Conservation (phyloP, 768 basidiomycete species). For the Tricholoma sp. region DNA sequence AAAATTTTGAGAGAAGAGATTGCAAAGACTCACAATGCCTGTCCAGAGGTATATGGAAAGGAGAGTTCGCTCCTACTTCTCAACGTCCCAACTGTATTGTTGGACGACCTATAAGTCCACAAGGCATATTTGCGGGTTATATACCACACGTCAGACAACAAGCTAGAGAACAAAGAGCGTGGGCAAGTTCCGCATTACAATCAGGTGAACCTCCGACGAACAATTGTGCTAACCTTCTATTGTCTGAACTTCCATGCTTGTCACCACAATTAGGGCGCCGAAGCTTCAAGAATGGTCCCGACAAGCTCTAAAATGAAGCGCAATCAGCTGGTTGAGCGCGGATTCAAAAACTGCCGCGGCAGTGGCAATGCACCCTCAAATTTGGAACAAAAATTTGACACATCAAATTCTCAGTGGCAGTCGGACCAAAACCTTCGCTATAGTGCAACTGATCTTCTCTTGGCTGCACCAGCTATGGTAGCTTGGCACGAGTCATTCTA, state of each 20-base stretch:
- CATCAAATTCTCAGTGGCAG: too few relatives aligned
- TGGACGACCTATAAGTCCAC: background rate
- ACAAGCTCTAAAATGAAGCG: too few relatives aligned
- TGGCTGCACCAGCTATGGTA: too few relatives aligned
- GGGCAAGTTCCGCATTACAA: background rate
- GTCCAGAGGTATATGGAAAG: background rate
- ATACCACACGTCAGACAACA: background rate
- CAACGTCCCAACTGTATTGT: background rate
- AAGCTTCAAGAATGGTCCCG: too few relatives aligned
- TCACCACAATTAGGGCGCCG: background rate
- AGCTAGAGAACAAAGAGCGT: background rate
- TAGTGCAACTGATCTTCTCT: too few relatives aligned
- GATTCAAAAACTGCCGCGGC: too few relatives aligned
- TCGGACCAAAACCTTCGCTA: too few relatives aligned
- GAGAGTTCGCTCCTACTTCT: background rate
- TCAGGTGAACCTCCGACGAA: background rate
- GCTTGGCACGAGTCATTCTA: too few relatives aligned
- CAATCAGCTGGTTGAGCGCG: too few relatives aligned
- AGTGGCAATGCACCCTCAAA: too few relatives aligned
- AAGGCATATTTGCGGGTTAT: background rate
- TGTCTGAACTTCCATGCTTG: background rate
- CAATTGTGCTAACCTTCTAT: conserved; percentile 1
- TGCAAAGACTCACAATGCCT: background rate
- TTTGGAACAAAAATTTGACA: too few relatives aligned
- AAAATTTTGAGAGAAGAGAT: background rate